Evolutionary conservation across 345 rosid genomes (phyloP), one percentile per base, ranked within the genome.

Genomic region (Gynandropsis gynandra): DNA sequence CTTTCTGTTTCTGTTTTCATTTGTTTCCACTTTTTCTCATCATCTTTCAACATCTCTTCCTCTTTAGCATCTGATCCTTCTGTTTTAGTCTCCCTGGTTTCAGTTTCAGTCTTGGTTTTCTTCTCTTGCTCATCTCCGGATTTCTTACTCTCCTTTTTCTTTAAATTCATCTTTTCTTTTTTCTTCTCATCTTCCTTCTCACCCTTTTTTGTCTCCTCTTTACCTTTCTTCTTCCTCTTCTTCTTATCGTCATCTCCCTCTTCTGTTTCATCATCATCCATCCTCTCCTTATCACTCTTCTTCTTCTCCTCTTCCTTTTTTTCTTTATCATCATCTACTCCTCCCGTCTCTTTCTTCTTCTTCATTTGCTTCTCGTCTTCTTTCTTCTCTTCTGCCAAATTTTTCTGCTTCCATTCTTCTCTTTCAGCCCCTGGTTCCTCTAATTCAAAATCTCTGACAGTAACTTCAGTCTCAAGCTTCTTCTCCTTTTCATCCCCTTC

Each of bases 1-100:
- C 63, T 69, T 36, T 50, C 66, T 50, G 68, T 48, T 1, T 65
- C 66, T 35, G 42, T 52, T 48, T 69, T 56, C n/a, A 63, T 41
- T 53, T 66, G 67, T 33, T 65, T 47, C 9, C 15, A 70, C n/a
- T 67, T 55, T 13, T 69, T 38, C 21, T 11, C 45, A 40, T 53
- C 46, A 40, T n/a, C n/a, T 36, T 66, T 45, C 47, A 54, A 59
- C 72, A 52, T 59, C 66, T 38, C 50, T 58, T 47, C 50, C 16
- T 59, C 71, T 69, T 67, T 63, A 50, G 43, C 68, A 29, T 50
- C 53, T 16, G 59, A 9, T 19, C 42, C 67, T 50, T 31, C 53
- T 49, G 13, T n/a, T 14, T 66, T 34, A 8, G 18, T 1, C 3
- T 51, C 69, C 16, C 58, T 40, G 0, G 53, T n/a, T 1, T 32